These are phyloP conservation scores for Linderina pennispora DNA, from an alignment of 192 early-diverging fungal species.

Conservation along the genomic window DNA sequence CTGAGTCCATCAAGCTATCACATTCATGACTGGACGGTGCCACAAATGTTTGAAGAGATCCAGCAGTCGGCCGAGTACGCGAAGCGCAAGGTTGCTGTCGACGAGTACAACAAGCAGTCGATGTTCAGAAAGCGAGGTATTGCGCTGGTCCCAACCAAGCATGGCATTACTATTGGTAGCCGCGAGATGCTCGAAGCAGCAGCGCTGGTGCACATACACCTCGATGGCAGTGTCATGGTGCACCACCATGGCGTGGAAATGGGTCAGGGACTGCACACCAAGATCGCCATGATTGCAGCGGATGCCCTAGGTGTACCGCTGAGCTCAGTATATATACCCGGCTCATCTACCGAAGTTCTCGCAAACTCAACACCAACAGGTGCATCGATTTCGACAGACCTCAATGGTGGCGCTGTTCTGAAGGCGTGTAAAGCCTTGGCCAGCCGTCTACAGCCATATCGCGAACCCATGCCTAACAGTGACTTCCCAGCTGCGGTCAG, in stretches of 20 bases:
- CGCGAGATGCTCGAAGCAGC: slow-evolving; percentile 65
- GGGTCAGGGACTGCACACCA: slow-evolving; percentile 77
- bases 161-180: slow-evolving; percentile 58
- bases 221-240: slow-evolving; percentile 63
- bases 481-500: slow-evolving; percentile 38
- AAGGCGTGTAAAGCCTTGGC: slow-evolving; percentile 60
- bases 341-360: slow-evolving; percentile 59
- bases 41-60: slow-evolving; percentile 53
- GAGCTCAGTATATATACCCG: slow-evolving; percentile 49
- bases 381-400: slow-evolving; percentile 58
- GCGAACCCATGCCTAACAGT: slow-evolving; percentile 14
- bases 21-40: slow-evolving; percentile 50
- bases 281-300: slow-evolving; percentile 67
- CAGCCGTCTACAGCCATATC: slow-evolving; percentile 56
- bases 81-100: slow-evolving; percentile 43
- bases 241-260: slow-evolving; percentile 69
- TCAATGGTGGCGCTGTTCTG: slow-evolving; percentile 66
- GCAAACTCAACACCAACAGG: slow-evolving; percentile 62
- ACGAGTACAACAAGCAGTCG: slow-evolving; percentile 54
- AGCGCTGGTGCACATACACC: slow-evolving; percentile 67
- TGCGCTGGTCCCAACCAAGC: slow-evolving; percentile 64
- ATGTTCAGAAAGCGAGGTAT: slow-evolving; percentile 69
- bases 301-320: slow-evolving; percentile 57
- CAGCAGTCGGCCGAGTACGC: slow-evolving; percentile 48
- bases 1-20: slow-evolving; percentile 29